Evolutionary conservation across 2,329 filamentous ascomycete genomes (phyloP).

Genomic region (Claviceps fusiformis): DNA sequence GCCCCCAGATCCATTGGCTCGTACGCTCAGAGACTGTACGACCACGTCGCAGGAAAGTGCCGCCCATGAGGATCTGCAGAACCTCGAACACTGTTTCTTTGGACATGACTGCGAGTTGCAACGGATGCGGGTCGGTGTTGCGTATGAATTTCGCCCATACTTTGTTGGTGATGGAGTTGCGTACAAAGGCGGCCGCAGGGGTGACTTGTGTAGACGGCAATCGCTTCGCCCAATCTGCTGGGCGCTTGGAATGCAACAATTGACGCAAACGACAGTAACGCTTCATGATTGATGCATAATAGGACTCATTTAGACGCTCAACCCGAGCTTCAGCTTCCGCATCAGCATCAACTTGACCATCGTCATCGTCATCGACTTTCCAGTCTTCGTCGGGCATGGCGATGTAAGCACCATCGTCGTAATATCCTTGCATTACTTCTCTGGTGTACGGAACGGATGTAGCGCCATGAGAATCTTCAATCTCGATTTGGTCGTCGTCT

Average conservation of each 20-base stretch:
- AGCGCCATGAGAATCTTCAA: constrained; percentile 17
- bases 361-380: constrained; percentile 14
- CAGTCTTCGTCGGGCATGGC: constrained; percentile 36
- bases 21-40: constrained; percentile 48
- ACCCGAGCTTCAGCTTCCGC: constrained; percentile 15
- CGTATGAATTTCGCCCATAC: constrained; percentile 40
- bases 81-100: constrained; percentile 53
- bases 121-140: constrained; percentile 41
- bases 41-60: constrained; percentile 49
- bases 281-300: constrained; percentile 50
- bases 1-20: constrained; percentile 74
- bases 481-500: constrained; percentile 18
- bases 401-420: constrained; percentile 67
- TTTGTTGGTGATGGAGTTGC: constrained; percentile 32
- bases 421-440: constrained; percentile 50
- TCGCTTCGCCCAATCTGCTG: constrained; percentile 34
- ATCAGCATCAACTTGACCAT: constrained; percentile 11
- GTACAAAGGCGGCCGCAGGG: constrained; percentile 40
- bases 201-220: constrained; percentile 41
- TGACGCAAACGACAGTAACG: constrained; percentile 54
- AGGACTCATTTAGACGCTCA: constrained; percentile 44
- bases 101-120: constrained; percentile 50
- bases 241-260: constrained; percentile 42
- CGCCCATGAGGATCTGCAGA: constrained; percentile 51
- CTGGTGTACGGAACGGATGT: constrained; percentile 29